Evolutionary conservation across 2,329 filamentous ascomycete genomes (phyloP).

Genomic region (Leptodontidium sp.): DNA sequence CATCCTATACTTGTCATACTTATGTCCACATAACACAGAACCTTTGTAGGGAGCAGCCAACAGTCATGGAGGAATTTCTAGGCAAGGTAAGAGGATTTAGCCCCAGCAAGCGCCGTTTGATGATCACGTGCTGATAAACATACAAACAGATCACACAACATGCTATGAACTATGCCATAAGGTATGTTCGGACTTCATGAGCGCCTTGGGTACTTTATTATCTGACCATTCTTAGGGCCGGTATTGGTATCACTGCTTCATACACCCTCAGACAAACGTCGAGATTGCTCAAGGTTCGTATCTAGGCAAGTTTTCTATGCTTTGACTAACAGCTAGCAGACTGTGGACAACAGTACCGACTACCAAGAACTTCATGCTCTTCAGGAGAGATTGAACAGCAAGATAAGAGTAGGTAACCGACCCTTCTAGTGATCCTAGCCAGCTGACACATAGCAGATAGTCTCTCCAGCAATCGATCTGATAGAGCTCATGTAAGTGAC

Average conservation of each 20-base stretch:
- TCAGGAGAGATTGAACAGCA: slow-evolving; percentile 79
- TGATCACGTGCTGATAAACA: slow-evolving; percentile 36
- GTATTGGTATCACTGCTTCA: slow-evolving; percentile 82
- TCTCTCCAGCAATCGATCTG: slow-evolving; percentile 90
- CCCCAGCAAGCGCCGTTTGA: not conserved
- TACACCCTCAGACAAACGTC: slow-evolving; percentile 87
- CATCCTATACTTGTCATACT: not conserved
- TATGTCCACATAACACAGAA: not conserved
- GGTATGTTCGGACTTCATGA: slow-evolving; percentile 49
- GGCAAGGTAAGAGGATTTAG: slow-evolving; percentile 57
- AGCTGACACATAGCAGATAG: slow-evolving; percentile 62
- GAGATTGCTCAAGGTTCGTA: slow-evolving; percentile 72
- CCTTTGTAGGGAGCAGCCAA: not conserved
- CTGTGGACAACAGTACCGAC: slow-evolving; percentile 74
- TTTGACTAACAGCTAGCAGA: slow-evolving; percentile 50
- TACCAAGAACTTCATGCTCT: slow-evolving; percentile 73
- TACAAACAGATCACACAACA: slow-evolving; percentile 63
- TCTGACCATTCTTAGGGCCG: slow-evolving; percentile 59
- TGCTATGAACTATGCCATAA: slow-evolving; percentile 84
- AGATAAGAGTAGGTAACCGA: slow-evolving; percentile 72
- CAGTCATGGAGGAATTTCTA: slow-evolving; percentile 56
- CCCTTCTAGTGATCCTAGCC: slow-evolving; percentile 18
- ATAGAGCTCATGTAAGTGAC: slow-evolving; percentile 81
- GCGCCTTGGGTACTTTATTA: not conserved
- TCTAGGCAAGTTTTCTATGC: not conserved